Conservation (phyloP, 495 filamentous ascomycete genomes). For the Aspergillus hancockii region DNA sequence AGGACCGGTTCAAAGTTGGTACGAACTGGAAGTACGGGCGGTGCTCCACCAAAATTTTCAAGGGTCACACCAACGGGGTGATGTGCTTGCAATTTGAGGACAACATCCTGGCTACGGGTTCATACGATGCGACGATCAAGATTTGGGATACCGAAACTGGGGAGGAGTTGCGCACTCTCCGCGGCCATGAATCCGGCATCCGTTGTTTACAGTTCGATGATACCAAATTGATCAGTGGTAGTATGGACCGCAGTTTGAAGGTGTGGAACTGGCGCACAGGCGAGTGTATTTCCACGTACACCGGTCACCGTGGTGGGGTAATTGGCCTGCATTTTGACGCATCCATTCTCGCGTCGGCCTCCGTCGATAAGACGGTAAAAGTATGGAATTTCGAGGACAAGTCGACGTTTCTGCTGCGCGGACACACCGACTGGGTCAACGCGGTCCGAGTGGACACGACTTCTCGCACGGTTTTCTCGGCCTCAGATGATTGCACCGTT, state of each 20-base stretch:
- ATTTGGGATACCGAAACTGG: slow-evolving; percentile 94
- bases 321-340: slow-evolving; percentile 84
- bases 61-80: slow-evolving; percentile 89
- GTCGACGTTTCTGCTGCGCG: slow-evolving; percentile 72
- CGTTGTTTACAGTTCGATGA: slow-evolving; percentile 93
- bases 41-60: slow-evolving; percentile 76
- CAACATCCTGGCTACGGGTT: slow-evolving; percentile 87
- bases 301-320: slow-evolving; percentile 75
- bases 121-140: slow-evolving; percentile 92
- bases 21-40: slow-evolving; percentile 96
- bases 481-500: slow-evolving; percentile 89
- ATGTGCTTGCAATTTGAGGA: slow-evolving; percentile 97
- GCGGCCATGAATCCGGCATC: slow-evolving; percentile 79
- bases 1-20: slow-evolving; percentile 84
- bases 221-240: slow-evolving; percentile 82
- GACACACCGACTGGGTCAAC: slow-evolving; percentile 94
- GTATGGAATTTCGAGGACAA: slow-evolving; percentile 91
- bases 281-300: slow-evolving; percentile 77
- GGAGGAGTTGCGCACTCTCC: slow-evolving; percentile 77
- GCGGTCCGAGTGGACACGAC: slow-evolving; percentile 77
- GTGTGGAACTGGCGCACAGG: slow-evolving; percentile 98
- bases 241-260: slow-evolving; percentile 76
- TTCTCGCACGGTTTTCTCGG: slow-evolving; percentile 85
- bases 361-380: slow-evolving; percentile 84
- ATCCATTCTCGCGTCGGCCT: slow-evolving; percentile 81